These are phyloP conservation scores for Litsea cubeba DNA, from an alignment of 164 flowering plant genomes.

Conservation along the genomic window DNA sequence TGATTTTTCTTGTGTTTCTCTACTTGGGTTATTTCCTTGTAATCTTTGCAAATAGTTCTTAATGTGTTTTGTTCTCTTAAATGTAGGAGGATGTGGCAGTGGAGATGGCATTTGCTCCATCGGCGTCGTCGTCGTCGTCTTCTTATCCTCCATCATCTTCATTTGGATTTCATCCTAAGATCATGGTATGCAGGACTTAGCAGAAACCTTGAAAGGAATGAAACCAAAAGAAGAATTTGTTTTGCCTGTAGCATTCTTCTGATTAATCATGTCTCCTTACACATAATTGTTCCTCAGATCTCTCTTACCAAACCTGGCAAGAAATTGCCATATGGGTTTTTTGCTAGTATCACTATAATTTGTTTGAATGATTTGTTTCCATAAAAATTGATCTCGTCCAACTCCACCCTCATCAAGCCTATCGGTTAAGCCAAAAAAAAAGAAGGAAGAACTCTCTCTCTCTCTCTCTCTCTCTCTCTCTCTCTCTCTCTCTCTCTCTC, in stretches of 20 bases:
- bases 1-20: neutral
- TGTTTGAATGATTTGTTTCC: neutral
- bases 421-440: neutral
- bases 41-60: neutral
- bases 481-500: neutral
- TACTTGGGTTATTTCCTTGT: neutral
- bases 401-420: neutral
- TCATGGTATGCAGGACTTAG: neutral
- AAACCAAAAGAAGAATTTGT: neutral
- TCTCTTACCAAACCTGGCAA: neutral
- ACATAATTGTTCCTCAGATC: neutral
- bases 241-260: neutral
- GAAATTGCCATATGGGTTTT: neutral
- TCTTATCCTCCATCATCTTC: neutral
- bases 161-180: conserved; percentile 1
- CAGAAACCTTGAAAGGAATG: neutral
- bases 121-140: conserved; percentile 9
- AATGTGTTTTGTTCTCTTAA: conserved; percentile 9
- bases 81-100: conserved; percentile 33
- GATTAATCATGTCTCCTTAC: neutral
- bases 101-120: conserved; percentile 36
- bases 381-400: neutral
- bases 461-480: neutral
- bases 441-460: neutral
- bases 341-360: neutral